Base-by-base conservation (phyloP, 345 rosid genomes). In the Geranium rotundifolium region DNA sequence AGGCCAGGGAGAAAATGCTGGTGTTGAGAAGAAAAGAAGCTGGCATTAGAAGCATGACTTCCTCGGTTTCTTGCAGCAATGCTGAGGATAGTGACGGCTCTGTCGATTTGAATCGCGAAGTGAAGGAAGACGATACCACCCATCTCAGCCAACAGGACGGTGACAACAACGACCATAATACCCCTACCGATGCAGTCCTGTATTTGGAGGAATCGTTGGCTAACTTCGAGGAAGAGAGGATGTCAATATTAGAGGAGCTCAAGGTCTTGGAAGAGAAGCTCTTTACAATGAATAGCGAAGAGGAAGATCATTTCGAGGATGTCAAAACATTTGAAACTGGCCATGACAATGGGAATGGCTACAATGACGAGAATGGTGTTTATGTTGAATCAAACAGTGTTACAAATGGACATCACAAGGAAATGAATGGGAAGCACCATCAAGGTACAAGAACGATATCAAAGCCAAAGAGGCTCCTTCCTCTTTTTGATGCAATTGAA, bases 221-320 rank as follows among this genome's bases (percentile, higher is more conserved):
- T 34, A 75, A 73, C 70, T 95, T 88, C 9, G 96, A 95, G 73
- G 96, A 82, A 54, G 96, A 95, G 73, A 86, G 93, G 80, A 55
- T 85, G 57, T 86, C 71, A 0, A 95, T 95, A 75, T 92, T 90
- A 4, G 95, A 90, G 72, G 89, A 90, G 70, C 86, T 95, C 62
- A 90, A 88, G 81, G 80, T 73, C 59, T 82, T 95, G 83, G 99
- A 88, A 72, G 96, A 86, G 79, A 88, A 86, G 71, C 79, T 95
- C 59, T 74, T 84, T 49, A 71, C 66, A 0, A 62, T 84, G 13
- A 81, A 80, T 31, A 80, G 80, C 18, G 89, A 76, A 64, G 95
- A 86, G 19, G 93, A 77, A 16, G 66, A 71, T 12, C 69, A 68
- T 52, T 82, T 74, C 3, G 81, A 81, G 71, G 87, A 83, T 65